A percentile compares a stretch with the other conserved stretches of the same genome.
Conservation (phyloP, 129 eudicot genomes). For the Flaveria linearis region DNA sequence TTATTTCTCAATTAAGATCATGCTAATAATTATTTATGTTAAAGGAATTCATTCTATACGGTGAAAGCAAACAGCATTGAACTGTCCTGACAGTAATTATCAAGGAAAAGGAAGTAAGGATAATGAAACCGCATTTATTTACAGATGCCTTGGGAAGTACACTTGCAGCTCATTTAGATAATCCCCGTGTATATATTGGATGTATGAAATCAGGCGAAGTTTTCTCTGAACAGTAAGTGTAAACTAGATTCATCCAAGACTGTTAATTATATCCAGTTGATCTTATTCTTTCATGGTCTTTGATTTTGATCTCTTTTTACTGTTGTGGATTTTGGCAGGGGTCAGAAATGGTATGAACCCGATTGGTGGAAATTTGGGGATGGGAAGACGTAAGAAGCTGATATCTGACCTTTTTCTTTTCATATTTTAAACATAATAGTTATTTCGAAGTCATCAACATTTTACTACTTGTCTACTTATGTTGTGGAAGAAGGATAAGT, state of each 20-base stretch:
- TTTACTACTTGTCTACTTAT: not conserved
- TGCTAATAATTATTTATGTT: not conserved
- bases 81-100: not conserved
- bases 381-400: slow-evolving; percentile 76
- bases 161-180: slow-evolving; percentile 74
- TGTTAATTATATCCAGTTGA: slow-evolving; percentile 14
- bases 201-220: slow-evolving; percentile 99
- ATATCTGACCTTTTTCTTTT: not conserved
- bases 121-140: slow-evolving; percentile 17
- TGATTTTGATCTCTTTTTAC: slow-evolving; percentile 10
- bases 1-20: slow-evolving; percentile 4
- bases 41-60: not conserved
- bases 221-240: slow-evolving; percentile 84
- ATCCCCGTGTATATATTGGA: slow-evolving; percentile 86
- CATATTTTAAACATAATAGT: not conserved
- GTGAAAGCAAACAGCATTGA: not conserved
- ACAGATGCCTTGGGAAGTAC: slow-evolving; percentile 77
- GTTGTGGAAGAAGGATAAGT: slow-evolving; percentile 4
- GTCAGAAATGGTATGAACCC: slow-evolving; percentile 93
- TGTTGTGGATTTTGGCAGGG: slow-evolving; percentile 57
- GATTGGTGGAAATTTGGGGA: slow-evolving; percentile 99
- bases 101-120: not conserved
- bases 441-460: not conserved
- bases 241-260: not conserved
- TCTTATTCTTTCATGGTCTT: not conserved